These are phyloP conservation scores for Rehmannia glutinosa DNA, from an alignment of 257 asterid species.

Conservation along the genomic window DNA sequence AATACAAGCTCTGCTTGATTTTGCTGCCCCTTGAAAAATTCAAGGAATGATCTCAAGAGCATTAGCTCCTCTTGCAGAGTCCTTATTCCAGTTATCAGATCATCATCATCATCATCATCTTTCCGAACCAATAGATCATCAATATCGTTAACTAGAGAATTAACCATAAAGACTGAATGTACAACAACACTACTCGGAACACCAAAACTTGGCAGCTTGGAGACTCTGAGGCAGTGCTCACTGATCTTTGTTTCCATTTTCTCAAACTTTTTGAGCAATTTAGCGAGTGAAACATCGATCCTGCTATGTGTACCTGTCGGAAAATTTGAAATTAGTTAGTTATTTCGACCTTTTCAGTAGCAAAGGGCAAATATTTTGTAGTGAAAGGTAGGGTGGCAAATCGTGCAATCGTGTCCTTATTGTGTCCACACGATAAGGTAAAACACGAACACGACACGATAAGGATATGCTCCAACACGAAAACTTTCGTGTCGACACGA, in stretches of 20 bases:
- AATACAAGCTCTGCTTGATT: background rate
- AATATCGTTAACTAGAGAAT: conserved; percentile 22
- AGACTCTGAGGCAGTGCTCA: background rate
- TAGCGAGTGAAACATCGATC: background rate
- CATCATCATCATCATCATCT: too few relatives aligned
- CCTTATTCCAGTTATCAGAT: background rate
- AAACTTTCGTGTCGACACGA: too few relatives aligned
- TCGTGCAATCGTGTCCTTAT: too few relatives aligned
- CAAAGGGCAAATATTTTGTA: too few relatives aligned
- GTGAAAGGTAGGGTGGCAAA: too few relatives aligned
- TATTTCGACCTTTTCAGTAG: too few relatives aligned
- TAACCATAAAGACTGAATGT: conserved; percentile 12
- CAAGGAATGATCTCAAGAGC: background rate
- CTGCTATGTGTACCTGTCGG: background rate
- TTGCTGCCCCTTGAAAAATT: too few relatives aligned
- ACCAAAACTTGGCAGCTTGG: background rate
- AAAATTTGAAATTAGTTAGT: too few relatives aligned
- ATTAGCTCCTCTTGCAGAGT: background rate
- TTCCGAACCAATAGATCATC: background rate
- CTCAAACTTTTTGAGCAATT: conserved; percentile 4
- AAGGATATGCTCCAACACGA: too few relatives aligned
- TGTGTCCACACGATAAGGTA: too few relatives aligned
- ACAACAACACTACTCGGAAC: background rate
- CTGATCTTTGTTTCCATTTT: background rate
- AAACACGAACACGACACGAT: too few relatives aligned